Evolutionary conservation across 1,284 basidiomycete species (phyloP), one percentile per base, ranked within the genome.

Genomic region (Amylostereum areolatum): DNA sequence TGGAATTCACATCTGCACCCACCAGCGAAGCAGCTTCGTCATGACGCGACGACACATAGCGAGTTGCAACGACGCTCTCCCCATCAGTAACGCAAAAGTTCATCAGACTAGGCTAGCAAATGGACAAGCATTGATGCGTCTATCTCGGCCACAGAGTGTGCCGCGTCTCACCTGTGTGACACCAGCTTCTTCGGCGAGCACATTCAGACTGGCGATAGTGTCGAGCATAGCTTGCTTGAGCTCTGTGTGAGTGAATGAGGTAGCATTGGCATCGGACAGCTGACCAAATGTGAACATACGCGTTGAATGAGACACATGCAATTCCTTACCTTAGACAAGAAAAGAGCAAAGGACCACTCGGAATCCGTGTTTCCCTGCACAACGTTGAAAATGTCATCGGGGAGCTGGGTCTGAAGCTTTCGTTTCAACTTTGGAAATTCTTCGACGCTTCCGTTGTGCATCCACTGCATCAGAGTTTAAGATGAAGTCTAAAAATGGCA

Each of bases 11-110:
- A 3, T 37, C 2, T 3, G 11, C 39, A 43, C 33, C 5, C 60
- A 85, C 85, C 64, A 97, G 67, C 29, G 92, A 96, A 1, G 96
- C 94, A 1, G 95, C 96, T 66, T 97, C 94, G 52, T 96, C 91
- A 5, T 83, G 85, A 44, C 85, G 81, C 2, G 90, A 94, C 0
- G 92, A 94, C 42, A 99, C 92, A 67, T 99, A 99, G 40, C 96
- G 81, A 2, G 94, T 97, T 6, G 90, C 95, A 11, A 99, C 83
- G 11, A 99, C 91, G 43, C 86, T 91, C 59, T 91, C 80, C 2
- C 96, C 96, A 62, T 98, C 96, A 1, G 93, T 93, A 28, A 98
- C 87, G 60, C 92, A 95, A 63, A 97, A 99, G 65, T 98, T 99
- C 85, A 96, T 83, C 52, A 97, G 69, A 58, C 88, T 92, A 10